Evolutionary conservation across 2,329 filamentous ascomycete genomes (phyloP).

Genomic region (Aspergillus calidoustus): DNA sequence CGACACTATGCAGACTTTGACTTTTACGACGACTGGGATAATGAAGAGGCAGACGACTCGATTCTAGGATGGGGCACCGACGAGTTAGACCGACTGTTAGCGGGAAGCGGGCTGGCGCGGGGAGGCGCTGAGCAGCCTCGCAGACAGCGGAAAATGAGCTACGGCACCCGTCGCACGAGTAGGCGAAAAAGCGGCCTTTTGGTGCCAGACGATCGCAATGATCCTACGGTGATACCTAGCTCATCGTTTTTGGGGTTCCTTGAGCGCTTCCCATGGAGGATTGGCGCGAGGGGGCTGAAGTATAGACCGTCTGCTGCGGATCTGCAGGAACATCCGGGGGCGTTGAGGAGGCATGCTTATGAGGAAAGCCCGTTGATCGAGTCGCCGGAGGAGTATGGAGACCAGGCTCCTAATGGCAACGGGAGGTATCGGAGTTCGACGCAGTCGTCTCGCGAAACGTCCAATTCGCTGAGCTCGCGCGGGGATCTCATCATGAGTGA

Average conservation of each 20-base stretch:
- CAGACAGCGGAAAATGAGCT: conserved; percentile 84
- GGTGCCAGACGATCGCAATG: conserved; percentile 57
- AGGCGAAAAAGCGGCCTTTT: conserved; percentile 61
- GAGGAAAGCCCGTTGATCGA: conserved; percentile 76
- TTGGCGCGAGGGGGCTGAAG: conserved; percentile 76
- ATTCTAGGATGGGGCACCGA: conserved; percentile 80
- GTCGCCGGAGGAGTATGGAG: conserved; percentile 56
- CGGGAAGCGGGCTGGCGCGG: conserved; percentile 60
- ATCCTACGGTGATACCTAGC: conserved; percentile 88
- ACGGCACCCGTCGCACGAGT: conserved; percentile 70
- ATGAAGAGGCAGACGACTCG: conserved; percentile 61
- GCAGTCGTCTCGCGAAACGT: conserved; percentile 77
- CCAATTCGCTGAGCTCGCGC: conserved; percentile 82
- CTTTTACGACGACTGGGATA: conserved; percentile 97
- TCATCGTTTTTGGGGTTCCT: conserved; percentile 85
- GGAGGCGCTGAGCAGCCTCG: conserved; percentile 65
- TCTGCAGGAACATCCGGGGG: conserved; percentile 81
- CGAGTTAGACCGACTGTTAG: conserved; percentile 82
- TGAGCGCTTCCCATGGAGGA: conserved; percentile 79
- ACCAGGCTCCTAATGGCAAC: conserved; percentile 21
- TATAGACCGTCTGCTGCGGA: conserved; percentile 93
- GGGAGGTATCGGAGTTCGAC: conserved; percentile 73
- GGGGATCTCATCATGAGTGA: conserved; percentile 92
- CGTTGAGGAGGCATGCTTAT: conserved; percentile 46
- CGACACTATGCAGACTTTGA: conserved; percentile 80